Evolutionary conservation across 495 filamentous ascomycete genomes (phyloP).

Genomic region (Tuber calosporum): DNA sequence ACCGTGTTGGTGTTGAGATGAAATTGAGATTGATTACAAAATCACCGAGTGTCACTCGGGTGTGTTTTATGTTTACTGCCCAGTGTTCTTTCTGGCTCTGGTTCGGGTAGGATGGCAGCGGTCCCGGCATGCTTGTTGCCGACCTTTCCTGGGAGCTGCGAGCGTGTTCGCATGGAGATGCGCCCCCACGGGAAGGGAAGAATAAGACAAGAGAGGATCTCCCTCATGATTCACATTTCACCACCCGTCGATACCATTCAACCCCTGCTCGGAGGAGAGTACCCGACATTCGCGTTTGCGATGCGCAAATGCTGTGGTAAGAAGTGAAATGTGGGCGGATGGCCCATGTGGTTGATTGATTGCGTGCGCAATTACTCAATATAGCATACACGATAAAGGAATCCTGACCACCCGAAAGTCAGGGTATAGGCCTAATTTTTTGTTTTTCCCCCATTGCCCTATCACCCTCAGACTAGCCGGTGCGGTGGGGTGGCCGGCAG

Average conservation of each 20-base stretch:
- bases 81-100: neutral
- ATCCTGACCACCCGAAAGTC: neutral
- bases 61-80: neutral
- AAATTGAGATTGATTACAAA: neutral
- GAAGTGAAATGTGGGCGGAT: neutral
- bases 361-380: neutral
- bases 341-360: neutral
- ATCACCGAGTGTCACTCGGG: neutral
- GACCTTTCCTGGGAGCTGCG: neutral
- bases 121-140: neutral
- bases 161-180: neutral
- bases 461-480: neutral
- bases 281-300: neutral
- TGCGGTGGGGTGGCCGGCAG: neutral
- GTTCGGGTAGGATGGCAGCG: neutral
- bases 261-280: neutral
- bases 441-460: neutral
- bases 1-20: neutral
- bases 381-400: neutral
- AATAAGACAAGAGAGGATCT: neutral
- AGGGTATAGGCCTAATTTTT: neutral
- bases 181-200: neutral
- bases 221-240: neutral
- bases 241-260: neutral
- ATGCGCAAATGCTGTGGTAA: neutral